Base-by-base conservation (phyloP, 345 rosid genomes). In the Durio zibethinus region DNA sequence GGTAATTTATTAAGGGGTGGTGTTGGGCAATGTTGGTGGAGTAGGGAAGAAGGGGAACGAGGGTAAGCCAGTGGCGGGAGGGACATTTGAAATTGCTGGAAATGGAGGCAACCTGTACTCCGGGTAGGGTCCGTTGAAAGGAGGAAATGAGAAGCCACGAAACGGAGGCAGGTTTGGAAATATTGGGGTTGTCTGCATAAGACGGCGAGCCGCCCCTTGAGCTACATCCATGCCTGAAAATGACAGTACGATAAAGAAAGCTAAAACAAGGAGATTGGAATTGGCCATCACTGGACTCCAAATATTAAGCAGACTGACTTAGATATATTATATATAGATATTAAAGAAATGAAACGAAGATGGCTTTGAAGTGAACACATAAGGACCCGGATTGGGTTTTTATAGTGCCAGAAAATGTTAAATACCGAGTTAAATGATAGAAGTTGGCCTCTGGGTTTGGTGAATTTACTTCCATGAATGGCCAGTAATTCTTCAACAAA, bases 151-250 rank as follows among this genome's bases (percentile, higher is more conserved):
- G 33, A 77, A 8, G 64, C 52, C 79, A 0, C 76, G 78, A 16
- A 80, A 42, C 1, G 82, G 78, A 1, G 79, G 83, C 52, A 76
- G 11, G 76, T 25, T 2, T 73, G 20, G 21, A 79, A 81, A 54
- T 5, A 8, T 3, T 5, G 64, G 69, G 0, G 75, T 75, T 40
- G n/a, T 2, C n/a, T 82, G 85, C 73, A 77, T 35, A 6, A 82
- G 80, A 47, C 75, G 71, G 3, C 82, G 73, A 56, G 81, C 81
- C 6, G 35, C 20, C 33, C 68, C 76, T 0, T 61, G 23, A 10
- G 80, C 73, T 6, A 80, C 21, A 33, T 66, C 40, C 10, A 73
- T 62, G 75, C 59, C 40, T 3, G 73, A 64, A 62, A 77, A 14
- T 18, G 76, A 43, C 75, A 77, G 35, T 42, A 62, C 82, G 1